Conservation (phyloP, 306 rosid species). For the Cucurbita maxima region DNA sequence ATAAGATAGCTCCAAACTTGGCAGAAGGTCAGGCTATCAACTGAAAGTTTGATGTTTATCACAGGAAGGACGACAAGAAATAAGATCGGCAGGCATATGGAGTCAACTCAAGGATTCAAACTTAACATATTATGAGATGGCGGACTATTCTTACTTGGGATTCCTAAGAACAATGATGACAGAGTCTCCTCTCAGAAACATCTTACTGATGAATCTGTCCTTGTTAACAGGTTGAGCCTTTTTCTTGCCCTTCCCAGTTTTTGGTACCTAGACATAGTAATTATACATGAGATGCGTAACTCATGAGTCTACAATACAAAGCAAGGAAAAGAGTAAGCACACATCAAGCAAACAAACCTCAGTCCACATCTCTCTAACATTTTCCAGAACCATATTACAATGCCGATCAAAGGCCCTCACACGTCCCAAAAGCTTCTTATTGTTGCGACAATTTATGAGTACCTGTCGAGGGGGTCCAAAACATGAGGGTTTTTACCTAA, state of each 20-base stretch:
- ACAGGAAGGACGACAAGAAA: neutral
- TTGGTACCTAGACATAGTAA: conserved; percentile 40
- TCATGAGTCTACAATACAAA: neutral
- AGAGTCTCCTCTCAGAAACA: conserved; percentile 83
- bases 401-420: conserved; percentile 91
- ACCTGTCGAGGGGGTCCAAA: conserved; percentile 25
- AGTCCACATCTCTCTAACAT: conserved; percentile 98
- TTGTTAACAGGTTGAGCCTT: conserved; percentile 86
- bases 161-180: conserved; percentile 87
- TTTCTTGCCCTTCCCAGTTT: conserved; percentile 84
- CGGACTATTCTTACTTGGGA: conserved; percentile 43
- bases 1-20: neutral
- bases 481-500: neutral
- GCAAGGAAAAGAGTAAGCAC: neutral
- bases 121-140: neutral
- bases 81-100: neutral
- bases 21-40: neutral
- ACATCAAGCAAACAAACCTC: conserved; percentile 35
- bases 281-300: neutral
- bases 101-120: neutral
- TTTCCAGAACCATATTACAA: conserved; percentile 94
- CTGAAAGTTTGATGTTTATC: neutral
- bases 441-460: conserved; percentile 77
- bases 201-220: conserved; percentile 84
- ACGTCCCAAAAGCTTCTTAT: conserved; percentile 77